Evolutionary conservation across 352 stramenopile genomes (phyloP).

Genomic region (Globisporangium spinosum): DNA sequence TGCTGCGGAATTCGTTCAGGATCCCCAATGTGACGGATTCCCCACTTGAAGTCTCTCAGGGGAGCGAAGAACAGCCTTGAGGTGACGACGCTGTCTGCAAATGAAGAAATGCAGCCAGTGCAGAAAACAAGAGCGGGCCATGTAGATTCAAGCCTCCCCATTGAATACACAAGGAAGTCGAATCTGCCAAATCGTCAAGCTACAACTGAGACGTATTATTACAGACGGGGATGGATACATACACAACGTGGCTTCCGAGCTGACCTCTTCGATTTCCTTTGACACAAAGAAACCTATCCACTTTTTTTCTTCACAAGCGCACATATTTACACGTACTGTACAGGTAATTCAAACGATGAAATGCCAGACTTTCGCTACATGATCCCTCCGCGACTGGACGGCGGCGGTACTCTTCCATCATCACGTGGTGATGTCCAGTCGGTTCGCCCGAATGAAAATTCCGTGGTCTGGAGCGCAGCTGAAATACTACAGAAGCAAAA

Average conservation of each 20-base stretch:
- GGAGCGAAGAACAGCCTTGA: neutral
- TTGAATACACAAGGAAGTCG: neutral
- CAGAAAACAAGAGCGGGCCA: neutral
- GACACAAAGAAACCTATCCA: neutral
- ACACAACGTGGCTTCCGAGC: neutral
- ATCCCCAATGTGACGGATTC: conserved; percentile 13
- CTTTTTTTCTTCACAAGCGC: neutral
- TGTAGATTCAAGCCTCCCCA: neutral
- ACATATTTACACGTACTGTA: neutral
- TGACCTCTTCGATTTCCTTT: neutral
- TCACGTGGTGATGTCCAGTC: conserved; percentile 36
- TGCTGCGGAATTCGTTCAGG: conserved; percentile 25
- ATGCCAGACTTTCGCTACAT: neutral
- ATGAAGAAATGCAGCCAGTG: neutral
- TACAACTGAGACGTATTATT: neutral
- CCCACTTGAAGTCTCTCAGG: neutral
- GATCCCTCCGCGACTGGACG: neutral
- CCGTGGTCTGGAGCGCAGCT: conserved; percentile 46
- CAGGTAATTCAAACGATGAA: neutral
- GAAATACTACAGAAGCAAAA: conserved; percentile 46
- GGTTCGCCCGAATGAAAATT: conserved; percentile 68
- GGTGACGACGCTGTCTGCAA: neutral
- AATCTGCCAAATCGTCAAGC: neutral
- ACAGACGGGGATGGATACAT: neutral
- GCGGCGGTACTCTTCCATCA: neutral